Evolutionary conservation across 352 stramenopile species (phyloP).

Genomic region (Globisporangium emineosum): DNA sequence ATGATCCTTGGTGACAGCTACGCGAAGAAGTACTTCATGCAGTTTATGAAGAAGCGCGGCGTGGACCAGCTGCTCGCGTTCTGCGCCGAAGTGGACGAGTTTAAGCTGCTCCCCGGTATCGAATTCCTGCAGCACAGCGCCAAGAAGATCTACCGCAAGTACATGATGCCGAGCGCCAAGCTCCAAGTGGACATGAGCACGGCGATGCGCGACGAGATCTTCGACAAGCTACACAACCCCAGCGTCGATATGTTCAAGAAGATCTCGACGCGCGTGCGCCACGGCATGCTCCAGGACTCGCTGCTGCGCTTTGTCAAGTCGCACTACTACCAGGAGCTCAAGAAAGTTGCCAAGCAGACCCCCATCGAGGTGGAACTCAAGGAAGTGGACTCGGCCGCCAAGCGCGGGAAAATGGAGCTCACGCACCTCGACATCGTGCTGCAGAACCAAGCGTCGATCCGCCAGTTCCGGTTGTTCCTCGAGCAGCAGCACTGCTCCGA

Average conservation of each 20-base stretch:
- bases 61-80: constrained; percentile 71
- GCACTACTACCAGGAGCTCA: constrained; percentile 59
- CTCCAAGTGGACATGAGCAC: constrained; percentile 85
- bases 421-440: constrained; percentile 72
- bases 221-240: constrained; percentile 51
- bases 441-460: constrained; percentile 60
- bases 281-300: constrained; percentile 79
- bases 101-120: constrained; percentile 74
- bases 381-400: constrained; percentile 56
- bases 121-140: constrained; percentile 82
- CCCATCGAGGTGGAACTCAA: constrained; percentile 45
- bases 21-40: constrained; percentile 72
- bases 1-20: constrained; percentile 52
- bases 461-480: constrained; percentile 66
- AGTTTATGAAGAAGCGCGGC: constrained; percentile 68
- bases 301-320: constrained; percentile 78
- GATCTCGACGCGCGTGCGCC: constrained; percentile 54
- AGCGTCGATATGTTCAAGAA: constrained; percentile 87
- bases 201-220: constrained; percentile 78
- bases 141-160: constrained; percentile 87
- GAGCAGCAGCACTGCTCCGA: constrained; percentile 77
- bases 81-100: constrained; percentile 75
- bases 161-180: constrained; percentile 69
- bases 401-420: constrained; percentile 72
- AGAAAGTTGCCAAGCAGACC: constrained; percentile 32